phyloP scores from a whole-genome alignment of 257 asterid genomes.

The Coffea eugenioides region DNA sequence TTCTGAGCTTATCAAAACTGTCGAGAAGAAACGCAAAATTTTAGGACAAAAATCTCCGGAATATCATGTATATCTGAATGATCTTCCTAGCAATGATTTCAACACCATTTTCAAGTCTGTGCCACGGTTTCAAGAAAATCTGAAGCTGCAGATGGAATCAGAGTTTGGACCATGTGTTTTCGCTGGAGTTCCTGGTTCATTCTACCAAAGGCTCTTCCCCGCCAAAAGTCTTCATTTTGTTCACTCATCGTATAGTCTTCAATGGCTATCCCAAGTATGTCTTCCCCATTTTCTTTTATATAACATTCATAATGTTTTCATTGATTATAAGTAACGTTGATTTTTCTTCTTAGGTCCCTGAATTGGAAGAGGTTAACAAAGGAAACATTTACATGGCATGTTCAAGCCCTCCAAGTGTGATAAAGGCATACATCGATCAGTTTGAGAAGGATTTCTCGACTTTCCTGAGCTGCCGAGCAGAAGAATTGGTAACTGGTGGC shows the following conservation, averaged over 20 bases:
- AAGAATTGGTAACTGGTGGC: slow-evolving; percentile 58
- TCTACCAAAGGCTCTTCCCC: slow-evolving; percentile 56
- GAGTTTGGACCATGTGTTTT: slow-evolving; percentile 37
- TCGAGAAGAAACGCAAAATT: slow-evolving; percentile 1
- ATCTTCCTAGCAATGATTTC: slow-evolving; percentile 69
- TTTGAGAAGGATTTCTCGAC: slow-evolving; percentile 48
- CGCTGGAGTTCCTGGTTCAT: slow-evolving; percentile 56
- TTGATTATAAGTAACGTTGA: background rate
- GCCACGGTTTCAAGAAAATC: slow-evolving; percentile 27
- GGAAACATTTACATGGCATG: slow-evolving; percentile 47
- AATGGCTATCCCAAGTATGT: slow-evolving; percentile 58
- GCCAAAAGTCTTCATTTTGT: slow-evolving; percentile 50
- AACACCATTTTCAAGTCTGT: slow-evolving; percentile 49
- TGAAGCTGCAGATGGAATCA: slow-evolving; percentile 26
- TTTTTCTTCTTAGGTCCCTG: slow-evolving; percentile 15
- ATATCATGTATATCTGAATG: slow-evolving; percentile 48
- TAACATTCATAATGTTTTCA: too few relatives aligned
- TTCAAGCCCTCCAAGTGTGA: slow-evolving; percentile 42
- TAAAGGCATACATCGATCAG: slow-evolving; percentile 52
- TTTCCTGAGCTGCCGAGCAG: slow-evolving; percentile 50
- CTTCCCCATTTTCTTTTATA: too few relatives aligned
- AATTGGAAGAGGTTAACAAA: slow-evolving; percentile 26
- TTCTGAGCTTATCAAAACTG: slow-evolving; percentile 21
- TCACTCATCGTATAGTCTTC: slow-evolving; percentile 68
- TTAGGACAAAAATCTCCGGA: slow-evolving; percentile 37